Percentiles rank a stretch among this genome's conserved stretches.
Evolutionary conservation across 805 yeast species (phyloP).

Genomic region (Lipomyces orientalis): DNA sequence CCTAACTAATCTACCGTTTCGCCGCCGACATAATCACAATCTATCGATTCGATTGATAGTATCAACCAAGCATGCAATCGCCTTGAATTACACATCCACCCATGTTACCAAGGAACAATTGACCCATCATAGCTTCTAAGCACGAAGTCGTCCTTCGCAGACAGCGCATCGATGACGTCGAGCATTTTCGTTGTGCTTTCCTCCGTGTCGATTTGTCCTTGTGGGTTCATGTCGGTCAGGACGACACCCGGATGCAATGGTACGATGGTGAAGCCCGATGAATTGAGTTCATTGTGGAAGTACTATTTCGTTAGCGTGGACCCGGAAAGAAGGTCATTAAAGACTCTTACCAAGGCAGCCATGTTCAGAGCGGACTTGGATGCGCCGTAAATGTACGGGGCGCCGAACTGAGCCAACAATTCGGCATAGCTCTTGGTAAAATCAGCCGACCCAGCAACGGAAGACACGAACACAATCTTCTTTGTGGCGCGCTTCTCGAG

Average conservation of each 20-base stretch:
- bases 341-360: not conserved
- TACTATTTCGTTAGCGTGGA: not conserved
- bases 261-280: not conserved
- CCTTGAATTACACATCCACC: too few species aligned
- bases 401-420: not conserved
- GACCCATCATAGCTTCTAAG: constrained; percentile 10
- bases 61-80: too few species aligned
- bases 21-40: too few species aligned
- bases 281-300: not conserved
- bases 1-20: too few species aligned
- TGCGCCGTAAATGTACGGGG: not conserved
- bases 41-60: too few species aligned
- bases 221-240: not conserved
- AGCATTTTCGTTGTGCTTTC: constrained; percentile 5
- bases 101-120: not conserved
- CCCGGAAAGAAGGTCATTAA: too few species aligned
- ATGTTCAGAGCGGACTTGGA: constrained; percentile 9
- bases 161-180: not conserved
- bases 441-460: not conserved
- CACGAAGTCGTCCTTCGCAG: not conserved
- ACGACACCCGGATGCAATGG: constrained; percentile 5
- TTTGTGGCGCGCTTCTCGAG: not conserved
- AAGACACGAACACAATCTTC: not conserved
- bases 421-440: not conserved
- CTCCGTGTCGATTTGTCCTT: not conserved